A percentile compares a stretch with the other conserved stretches of the same genome.
Evolutionary conservation across 139 green algal species (phyloP).

Genomic region (Trebouxia sp.): DNA sequence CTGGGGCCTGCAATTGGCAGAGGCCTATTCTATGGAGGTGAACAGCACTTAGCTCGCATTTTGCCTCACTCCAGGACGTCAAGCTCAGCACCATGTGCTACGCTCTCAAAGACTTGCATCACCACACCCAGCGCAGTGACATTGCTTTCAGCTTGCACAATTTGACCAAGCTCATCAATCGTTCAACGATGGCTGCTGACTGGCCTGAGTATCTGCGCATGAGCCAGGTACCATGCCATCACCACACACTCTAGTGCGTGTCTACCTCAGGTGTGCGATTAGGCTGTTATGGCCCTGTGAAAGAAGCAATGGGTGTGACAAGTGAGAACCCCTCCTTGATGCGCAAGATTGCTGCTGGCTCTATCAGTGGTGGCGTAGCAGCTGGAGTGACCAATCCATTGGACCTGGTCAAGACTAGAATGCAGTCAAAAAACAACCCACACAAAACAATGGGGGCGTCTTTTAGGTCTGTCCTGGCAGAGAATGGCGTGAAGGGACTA

Average conservation of each 20-base stretch:
- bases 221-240: too few relatives aligned
- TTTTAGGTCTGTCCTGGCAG: conserved; percentile 47
- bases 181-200: background rate
- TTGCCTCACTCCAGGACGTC: too few relatives aligned
- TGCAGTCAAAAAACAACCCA: conserved; percentile 40
- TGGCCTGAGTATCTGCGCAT: background rate
- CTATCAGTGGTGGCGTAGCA: conserved; percentile 69
- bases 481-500: conserved; percentile 70
- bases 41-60: too few relatives aligned
- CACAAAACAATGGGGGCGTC: conserved; percentile 43
- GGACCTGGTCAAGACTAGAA: conserved; percentile 76
- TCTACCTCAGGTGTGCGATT: conserved; percentile 72
- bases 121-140: too few relatives aligned
- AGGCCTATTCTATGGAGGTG: conserved; percentile 72
- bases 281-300: conserved; percentile 81
- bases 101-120: too few relatives aligned
- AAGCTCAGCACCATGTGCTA: background rate
- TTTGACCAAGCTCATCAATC: too few relatives aligned
- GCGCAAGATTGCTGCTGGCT: conserved; percentile 71
- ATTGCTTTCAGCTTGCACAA: too few relatives aligned
- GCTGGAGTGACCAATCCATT: conserved; percentile 77
- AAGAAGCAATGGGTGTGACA: conserved; percentile 44
- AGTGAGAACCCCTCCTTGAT: conserved; percentile 34
- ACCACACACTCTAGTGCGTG: too few relatives aligned
- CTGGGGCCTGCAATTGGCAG: conserved; percentile 57